A percentile compares a stretch with the other conserved stretches of the same genome.
Evolutionary conservation across 805 yeast species (phyloP).

Genomic region (Yamadazyma kitorensis): DNA sequence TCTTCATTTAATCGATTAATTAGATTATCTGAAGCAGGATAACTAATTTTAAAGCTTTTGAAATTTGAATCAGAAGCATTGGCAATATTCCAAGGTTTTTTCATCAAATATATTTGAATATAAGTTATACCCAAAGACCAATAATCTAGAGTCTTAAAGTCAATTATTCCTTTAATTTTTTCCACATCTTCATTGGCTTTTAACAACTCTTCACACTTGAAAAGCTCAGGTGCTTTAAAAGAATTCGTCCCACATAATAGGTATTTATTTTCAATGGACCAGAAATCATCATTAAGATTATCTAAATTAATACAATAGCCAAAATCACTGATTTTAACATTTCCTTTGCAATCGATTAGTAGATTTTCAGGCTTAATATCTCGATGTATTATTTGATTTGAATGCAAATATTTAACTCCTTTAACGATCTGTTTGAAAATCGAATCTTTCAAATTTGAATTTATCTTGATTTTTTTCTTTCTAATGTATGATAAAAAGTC

Average conservation of each 20-base stretch:
- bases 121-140: conserved; percentile 55
- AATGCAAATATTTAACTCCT: conserved; percentile 46
- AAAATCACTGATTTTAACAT: conserved; percentile 47
- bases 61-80: conserved; percentile 19
- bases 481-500: conserved; percentile 41
- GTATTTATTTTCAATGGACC: conserved; percentile 9
- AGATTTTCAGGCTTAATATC: conserved; percentile 57
- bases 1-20: conserved; percentile 22
- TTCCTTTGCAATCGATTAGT: conserved; percentile 44
- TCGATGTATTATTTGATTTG: conserved; percentile 43
- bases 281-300: conserved; percentile 15
- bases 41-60: conserved; percentile 22
- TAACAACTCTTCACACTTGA: conserved; percentile 19
- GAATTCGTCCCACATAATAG: conserved; percentile 47
- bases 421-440: conserved; percentile 45
- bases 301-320: conserved; percentile 45
- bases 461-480: conserved; percentile 25
- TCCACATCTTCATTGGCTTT: conserved; percentile 7
- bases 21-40: conserved; percentile 23
- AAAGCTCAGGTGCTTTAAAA: conserved; percentile 55
- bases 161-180: conserved; percentile 7
- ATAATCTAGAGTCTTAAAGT: conserved; percentile 30
- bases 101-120: conserved; percentile 41
- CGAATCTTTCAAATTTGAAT: conserved; percentile 39
- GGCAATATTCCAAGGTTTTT: conserved; percentile 49